phyloP scores from a whole-genome alignment of 495 filamentous ascomycete genomes.

The Annulohypoxylon bovei region DNA sequence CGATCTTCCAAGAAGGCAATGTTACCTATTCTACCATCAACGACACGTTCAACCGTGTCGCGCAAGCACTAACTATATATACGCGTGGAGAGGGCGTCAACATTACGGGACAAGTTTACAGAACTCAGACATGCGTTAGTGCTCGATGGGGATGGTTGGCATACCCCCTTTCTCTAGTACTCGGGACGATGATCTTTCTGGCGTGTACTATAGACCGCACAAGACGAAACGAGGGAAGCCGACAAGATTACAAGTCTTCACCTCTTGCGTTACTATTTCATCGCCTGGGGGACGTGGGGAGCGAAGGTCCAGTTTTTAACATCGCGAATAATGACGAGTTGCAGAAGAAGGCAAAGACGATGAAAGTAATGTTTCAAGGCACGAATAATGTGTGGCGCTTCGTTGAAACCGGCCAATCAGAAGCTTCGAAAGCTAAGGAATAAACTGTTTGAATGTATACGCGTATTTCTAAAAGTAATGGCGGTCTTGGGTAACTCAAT shows the following conservation, averaged over 20 bases:
- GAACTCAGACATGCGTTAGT: conserved; percentile 26
- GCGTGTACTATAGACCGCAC: conserved; percentile 21
- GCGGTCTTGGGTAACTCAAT: no score
- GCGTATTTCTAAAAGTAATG: no score
- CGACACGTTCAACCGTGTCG: conserved; percentile 15
- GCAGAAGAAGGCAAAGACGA: conserved; percentile 10
- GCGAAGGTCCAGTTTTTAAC: background rate
- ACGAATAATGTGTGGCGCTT: conserved; percentile 16
- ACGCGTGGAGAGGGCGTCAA: conserved; percentile 2
- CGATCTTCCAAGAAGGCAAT: conserved; percentile 20
- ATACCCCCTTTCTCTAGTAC: conserved; percentile 30
- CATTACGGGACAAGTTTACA: conserved; percentile 8
- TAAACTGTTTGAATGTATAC: background rate
- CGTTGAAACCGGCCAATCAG: conserved; percentile 8
- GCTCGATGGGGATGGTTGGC: conserved; percentile 40
- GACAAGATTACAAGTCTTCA: conserved; percentile 24
- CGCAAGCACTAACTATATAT: conserved; percentile 15
- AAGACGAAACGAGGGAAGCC: conserved; percentile 4
- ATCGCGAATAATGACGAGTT: conserved; percentile 5
- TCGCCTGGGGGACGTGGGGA: conserved; percentile 9
- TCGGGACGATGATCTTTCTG: conserved; percentile 29
- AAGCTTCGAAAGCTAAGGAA: background rate
- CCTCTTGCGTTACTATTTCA: conserved; percentile 22
- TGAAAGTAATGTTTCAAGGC: conserved; percentile 22
- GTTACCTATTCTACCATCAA: conserved; percentile 23